Percentiles rank a stretch among this genome's conserved stretches.
phyloP scores from a whole-genome alignment of 164 flowering plant genomes.

The Kalanchoe fedtschenkoi region DNA sequence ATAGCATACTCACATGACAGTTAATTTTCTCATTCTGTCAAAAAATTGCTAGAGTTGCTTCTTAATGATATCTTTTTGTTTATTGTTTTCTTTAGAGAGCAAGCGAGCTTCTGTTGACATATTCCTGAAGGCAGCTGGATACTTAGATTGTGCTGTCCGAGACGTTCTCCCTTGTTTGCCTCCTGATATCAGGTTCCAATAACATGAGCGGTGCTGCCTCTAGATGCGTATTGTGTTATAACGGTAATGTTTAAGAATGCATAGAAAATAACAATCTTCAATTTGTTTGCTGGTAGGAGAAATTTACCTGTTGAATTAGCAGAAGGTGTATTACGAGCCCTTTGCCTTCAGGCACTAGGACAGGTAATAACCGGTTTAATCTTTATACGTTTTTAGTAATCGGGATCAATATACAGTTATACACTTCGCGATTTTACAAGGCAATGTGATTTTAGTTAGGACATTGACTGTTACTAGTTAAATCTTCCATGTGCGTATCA shows the following conservation, averaged over 20 bases:
- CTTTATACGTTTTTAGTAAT: not conserved
- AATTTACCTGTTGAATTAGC: slow-evolving; percentile 80
- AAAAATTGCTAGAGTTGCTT: not conserved
- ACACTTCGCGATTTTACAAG: no score
- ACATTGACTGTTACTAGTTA: no score
- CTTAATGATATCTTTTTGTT: not conserved
- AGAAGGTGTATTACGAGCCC: slow-evolving; percentile 82
- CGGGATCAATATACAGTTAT: no score
- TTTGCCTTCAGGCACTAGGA: slow-evolving; percentile 86
- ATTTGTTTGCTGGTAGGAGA: slow-evolving; percentile 33
- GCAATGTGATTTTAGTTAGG: no score
- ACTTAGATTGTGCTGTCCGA: slow-evolving; percentile 78
- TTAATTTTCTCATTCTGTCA: not conserved
- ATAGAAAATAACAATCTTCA: not conserved
- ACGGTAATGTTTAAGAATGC: not conserved
- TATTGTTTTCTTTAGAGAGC: slow-evolving; percentile 39
- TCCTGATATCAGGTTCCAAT: slow-evolving; percentile 53
- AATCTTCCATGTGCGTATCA: no score
- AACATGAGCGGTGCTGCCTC: not conserved
- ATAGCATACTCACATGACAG: no score
- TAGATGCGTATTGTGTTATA: not conserved
- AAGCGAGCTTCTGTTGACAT: slow-evolving; percentile 67
- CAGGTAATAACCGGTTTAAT: slow-evolving; percentile 52
- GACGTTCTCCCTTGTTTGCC: slow-evolving; percentile 81
- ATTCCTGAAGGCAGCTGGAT: slow-evolving; percentile 89